phyloP scores from a whole-genome alignment of 495 filamentous ascomycete genomes.

The Oleoguttula mirabilis region DNA sequence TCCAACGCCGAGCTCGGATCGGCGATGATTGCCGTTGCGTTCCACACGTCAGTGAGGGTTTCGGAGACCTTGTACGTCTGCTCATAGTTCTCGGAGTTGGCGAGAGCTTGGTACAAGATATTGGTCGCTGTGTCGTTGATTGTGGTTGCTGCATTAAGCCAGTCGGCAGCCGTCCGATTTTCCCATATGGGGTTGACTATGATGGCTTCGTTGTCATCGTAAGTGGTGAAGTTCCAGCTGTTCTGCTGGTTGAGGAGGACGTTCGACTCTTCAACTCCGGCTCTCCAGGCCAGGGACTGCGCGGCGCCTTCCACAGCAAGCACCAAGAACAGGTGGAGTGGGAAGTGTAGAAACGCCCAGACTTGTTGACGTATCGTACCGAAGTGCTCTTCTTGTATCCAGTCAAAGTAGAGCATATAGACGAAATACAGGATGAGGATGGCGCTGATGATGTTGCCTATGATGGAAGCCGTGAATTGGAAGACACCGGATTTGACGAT shows the following conservation, averaged over 20 bases:
- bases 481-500: constrained; percentile 41
- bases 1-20: neutral
- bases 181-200: neutral
- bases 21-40: neutral
- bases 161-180: neutral
- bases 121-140: neutral
- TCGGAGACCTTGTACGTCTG: neutral
- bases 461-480: constrained; percentile 37
- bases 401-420: constrained; percentile 63
- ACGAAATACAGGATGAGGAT: constrained; percentile 44
- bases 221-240: neutral
- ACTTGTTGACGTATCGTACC: constrained; percentile 47
- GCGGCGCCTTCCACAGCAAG: constrained; percentile 46
- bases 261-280: constrained; percentile 6
- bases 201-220: neutral
- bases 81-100: neutral
- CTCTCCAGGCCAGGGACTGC: constrained; percentile 20
- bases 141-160: neutral
- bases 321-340: constrained; percentile 54
- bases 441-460: constrained; percentile 31
- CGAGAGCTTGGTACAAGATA: neutral
- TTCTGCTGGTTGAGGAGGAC: neutral
- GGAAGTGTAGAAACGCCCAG: constrained; percentile 59
- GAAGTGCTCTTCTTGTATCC: constrained; percentile 36
- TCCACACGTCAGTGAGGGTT: neutral